Percentiles rank a stretch among this genome's conserved stretches.
Conservation (phyloP, 73 alveolate genomes). For the Tetrahymena elliotti region DNA sequence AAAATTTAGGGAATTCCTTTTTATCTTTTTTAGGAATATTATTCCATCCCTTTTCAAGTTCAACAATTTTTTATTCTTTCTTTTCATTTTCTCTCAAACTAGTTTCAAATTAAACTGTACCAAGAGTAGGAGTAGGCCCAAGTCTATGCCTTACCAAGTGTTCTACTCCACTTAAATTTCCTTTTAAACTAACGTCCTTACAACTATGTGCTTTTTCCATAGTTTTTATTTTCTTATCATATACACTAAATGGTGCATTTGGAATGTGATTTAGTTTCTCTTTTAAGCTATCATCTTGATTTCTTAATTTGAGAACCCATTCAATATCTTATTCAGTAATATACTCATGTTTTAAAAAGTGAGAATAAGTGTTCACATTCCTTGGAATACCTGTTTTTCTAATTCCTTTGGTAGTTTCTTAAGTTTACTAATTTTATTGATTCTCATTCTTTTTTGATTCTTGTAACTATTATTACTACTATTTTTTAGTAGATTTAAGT, state of each 20-base stretch:
- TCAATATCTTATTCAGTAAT: constrained; percentile 39
- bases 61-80: not conserved
- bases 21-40: constrained; percentile 28
- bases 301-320: constrained; percentile 39
- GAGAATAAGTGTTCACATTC: constrained; percentile 34
- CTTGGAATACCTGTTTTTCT: constrained; percentile 25
- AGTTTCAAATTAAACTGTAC: constrained; percentile 34
- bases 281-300: constrained; percentile 12
- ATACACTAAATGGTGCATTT: constrained; percentile 18
- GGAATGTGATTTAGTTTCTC: constrained; percentile 25
- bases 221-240: constrained; percentile 12
- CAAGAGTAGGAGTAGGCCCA: constrained; percentile 22
- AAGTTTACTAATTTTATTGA: not conserved
- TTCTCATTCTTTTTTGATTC: not conserved
- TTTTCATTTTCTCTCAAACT: constrained; percentile 7
- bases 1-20: constrained; percentile 33
- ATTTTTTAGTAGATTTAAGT: not conserved
- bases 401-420: not conserved
- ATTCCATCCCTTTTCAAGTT: constrained; percentile 34
- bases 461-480: not conserved
- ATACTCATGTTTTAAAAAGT: constrained; percentile 20
- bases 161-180: constrained; percentile 10
- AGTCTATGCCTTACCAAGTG: constrained; percentile 33
- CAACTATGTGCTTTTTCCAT: constrained; percentile 23
- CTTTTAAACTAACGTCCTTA: constrained; percentile 10